Conservation (phyloP, 2,329 filamentous ascomycete species). For the Aspergillus ustus region DNA sequence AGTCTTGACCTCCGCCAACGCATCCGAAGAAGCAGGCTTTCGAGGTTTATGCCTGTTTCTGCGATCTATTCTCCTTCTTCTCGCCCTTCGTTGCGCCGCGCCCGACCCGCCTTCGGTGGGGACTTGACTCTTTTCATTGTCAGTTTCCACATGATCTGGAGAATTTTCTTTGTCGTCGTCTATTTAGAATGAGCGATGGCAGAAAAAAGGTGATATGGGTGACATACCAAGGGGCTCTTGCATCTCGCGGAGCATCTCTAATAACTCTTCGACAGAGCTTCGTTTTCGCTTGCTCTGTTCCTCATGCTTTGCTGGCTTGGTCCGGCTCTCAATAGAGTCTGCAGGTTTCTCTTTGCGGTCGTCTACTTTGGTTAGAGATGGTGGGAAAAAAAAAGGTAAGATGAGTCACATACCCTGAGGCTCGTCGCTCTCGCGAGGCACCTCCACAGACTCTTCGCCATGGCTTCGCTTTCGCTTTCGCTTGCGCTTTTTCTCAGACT, state of each 20-base stretch:
- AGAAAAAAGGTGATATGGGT: neutral
- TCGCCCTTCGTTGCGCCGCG: neutral
- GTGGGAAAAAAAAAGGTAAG: neutral
- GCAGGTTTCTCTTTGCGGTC: neutral
- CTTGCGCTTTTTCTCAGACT: neutral
- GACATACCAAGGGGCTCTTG: neutral
- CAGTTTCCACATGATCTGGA: neutral
- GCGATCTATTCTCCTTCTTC: neutral
- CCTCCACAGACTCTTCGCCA: neutral
- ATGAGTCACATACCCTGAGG: neutral
- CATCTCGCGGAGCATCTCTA: neutral
- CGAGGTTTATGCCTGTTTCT: neutral
- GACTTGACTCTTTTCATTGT: neutral
- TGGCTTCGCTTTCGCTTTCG: neutral
- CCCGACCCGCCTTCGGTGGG: neutral
- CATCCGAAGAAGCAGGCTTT: neutral
- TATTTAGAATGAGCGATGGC: neutral
- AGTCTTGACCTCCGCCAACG: neutral
- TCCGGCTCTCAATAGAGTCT: neutral
- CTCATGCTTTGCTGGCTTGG: neutral
- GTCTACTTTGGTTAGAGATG: neutral
- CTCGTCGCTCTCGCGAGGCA: neutral
- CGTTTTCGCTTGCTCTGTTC: constrained; percentile 3
- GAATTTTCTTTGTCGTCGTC: neutral
- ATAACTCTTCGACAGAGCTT: neutral